Evolutionary conservation across 106 monocot genomes (phyloP).

Genomic region (Dioscorea zingiberensis): DNA sequence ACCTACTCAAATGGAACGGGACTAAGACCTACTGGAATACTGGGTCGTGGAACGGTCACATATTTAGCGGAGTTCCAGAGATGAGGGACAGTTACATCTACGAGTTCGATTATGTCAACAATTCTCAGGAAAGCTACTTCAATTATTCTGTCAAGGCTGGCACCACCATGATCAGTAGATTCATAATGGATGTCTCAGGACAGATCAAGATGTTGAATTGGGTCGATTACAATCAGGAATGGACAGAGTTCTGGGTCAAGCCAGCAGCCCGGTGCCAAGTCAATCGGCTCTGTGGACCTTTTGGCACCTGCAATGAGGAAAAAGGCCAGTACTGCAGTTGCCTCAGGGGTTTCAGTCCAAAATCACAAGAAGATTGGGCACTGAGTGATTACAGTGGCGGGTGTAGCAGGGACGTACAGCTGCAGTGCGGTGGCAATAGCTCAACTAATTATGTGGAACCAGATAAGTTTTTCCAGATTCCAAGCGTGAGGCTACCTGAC

Average conservation of each 20-base stretch:
- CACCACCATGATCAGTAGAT: neutral
- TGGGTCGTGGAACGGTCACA: constrained; percentile 31
- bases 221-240: constrained; percentile 8
- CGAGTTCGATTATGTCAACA: constrained; percentile 9
- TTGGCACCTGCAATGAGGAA: constrained; percentile 32
- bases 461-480: constrained; percentile 19
- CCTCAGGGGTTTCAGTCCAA: constrained; percentile 29
- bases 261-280: constrained; percentile 31
- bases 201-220: constrained; percentile 34
- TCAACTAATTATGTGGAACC: neutral
- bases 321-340: constrained; percentile 29
- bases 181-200: constrained; percentile 24
- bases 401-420: constrained; percentile 27
- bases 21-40: constrained; percentile 16
- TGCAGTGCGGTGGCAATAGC: constrained; percentile 14
- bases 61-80: constrained; percentile 19
- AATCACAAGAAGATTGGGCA: constrained; percentile 22
- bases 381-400: constrained; percentile 28
- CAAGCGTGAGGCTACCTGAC: constrained; percentile 13
- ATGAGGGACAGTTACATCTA: constrained; percentile 8
- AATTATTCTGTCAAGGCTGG: constrained; percentile 21
- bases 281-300: constrained; percentile 41
- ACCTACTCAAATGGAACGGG: constrained; percentile 26
- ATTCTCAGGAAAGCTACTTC: constrained; percentile 32
- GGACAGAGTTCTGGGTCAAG: constrained; percentile 17